Conservation (phyloP, 2,329 filamentous ascomycete genomes). For the Colletotrichum truncatum region DNA sequence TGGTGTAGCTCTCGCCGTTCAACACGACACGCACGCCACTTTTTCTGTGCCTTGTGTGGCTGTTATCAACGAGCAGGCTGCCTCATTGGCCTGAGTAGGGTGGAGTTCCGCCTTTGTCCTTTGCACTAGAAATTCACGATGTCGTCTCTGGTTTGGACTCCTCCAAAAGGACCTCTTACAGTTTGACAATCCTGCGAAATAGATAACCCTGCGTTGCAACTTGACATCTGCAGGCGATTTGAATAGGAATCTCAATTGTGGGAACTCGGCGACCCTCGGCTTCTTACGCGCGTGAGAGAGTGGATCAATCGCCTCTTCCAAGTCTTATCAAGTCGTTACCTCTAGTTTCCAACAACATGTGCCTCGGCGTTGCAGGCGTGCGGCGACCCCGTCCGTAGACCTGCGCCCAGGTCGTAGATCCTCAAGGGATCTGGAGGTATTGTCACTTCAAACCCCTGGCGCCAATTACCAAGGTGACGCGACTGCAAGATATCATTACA, state of each 20-base stretch:
- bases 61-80: neutral
- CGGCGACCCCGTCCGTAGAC: constrained; percentile 12
- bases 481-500: neutral
- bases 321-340: constrained; percentile 16
- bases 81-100: neutral
- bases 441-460: neutral
- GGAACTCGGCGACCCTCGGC: constrained; percentile 12
- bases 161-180: too few species aligned
- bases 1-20: neutral
- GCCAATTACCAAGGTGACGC: neutral
- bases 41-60: neutral
- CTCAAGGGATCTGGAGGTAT: neutral
- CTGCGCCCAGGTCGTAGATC: neutral
- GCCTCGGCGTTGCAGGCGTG: constrained; percentile 12
- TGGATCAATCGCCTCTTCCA: neutral
- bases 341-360: constrained; percentile 21
- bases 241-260: neutral
- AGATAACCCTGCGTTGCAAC: neutral
- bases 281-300: constrained; percentile 16
- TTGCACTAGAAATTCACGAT: neutral
- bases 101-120: constrained; percentile 3
- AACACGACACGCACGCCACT: constrained; percentile 5
- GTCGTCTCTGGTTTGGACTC: neutral
- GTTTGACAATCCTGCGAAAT: neutral
- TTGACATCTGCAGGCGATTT: constrained; percentile 6